phyloP scores from a whole-genome alignment of 768 basidiomycete species.

The Suillus ampliporus region DNA sequence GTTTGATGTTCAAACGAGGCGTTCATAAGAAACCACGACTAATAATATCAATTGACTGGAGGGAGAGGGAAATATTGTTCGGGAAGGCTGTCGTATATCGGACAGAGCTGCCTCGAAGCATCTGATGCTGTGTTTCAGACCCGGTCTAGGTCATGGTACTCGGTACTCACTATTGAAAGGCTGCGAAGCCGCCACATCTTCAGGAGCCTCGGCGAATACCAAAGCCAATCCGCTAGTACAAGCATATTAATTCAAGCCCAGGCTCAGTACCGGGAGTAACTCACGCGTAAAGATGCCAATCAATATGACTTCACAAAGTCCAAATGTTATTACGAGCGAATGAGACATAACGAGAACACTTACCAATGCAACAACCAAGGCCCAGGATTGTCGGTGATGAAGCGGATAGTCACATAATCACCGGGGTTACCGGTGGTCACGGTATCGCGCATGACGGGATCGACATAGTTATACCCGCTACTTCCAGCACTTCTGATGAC shows the following conservation, averaged over 20 bases:
- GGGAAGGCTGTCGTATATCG: background rate
- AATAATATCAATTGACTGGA: background rate
- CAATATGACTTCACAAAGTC: background rate
- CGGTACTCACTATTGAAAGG: background rate
- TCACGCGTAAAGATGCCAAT: background rate
- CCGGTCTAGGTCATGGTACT: background rate
- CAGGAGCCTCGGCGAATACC: conserved; percentile 1
- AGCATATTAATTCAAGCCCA: background rate
- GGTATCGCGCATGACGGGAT: background rate
- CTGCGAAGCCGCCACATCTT: background rate
- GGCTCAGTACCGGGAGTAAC: background rate
- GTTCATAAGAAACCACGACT: no score
- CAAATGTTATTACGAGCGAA: background rate
- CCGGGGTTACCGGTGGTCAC: background rate
- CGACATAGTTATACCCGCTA: background rate
- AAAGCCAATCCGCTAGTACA: background rate
- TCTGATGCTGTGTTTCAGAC: background rate
- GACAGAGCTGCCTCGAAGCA: background rate
- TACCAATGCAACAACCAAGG: conserved; percentile 1
- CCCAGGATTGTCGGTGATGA: background rate
- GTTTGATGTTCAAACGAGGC: background rate
- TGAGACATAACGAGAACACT: background rate
- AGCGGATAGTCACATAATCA: background rate
- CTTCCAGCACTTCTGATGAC: conserved; percentile 1
- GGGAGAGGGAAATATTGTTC: background rate